A percentile compares a stretch with the other conserved stretches of the same genome.
These are phyloP conservation scores for Pyrenophora teres DNA, from an alignment of 2,329 filamentous ascomycete species.

Conservation along the genomic window DNA sequence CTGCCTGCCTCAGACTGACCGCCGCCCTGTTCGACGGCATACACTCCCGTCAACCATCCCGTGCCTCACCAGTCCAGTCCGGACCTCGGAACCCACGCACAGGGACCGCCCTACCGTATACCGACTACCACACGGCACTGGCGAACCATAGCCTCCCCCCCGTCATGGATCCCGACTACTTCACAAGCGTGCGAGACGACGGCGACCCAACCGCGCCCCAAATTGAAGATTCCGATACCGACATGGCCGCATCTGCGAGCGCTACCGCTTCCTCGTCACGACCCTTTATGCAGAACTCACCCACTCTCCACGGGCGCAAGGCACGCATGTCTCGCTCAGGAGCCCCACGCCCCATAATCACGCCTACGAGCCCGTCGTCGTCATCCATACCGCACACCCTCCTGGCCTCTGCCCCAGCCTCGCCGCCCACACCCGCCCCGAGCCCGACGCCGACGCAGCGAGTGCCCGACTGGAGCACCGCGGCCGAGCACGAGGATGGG, in stretches of 20 bases:
- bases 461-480: conserved; percentile 75
- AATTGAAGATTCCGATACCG: conserved; percentile 41
- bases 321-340: conserved; percentile 50
- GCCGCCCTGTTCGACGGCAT: conserved; percentile 6
- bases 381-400: conserved; percentile 62
- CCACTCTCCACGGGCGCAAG: conserved; percentile 43
- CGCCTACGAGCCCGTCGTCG: conserved; percentile 55
- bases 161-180: conserved; percentile 44
- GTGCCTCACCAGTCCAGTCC: neutral
- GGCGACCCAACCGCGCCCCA: conserved; percentile 25
- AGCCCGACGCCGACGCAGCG: conserved; percentile 67
- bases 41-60: neutral
- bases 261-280: conserved; percentile 41
- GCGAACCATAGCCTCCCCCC: conserved; percentile 12
- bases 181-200: conserved; percentile 27
- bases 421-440: conserved; percentile 69
- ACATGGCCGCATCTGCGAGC: conserved; percentile 42
- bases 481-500: conserved; percentile 79
- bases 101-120: conserved; percentile 13
- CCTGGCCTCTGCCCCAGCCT: conserved; percentile 67
- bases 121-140: conserved; percentile 10
- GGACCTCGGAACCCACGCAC: neutral
- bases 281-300: conserved; percentile 43
- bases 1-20: neutral
- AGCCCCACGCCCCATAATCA: conserved; percentile 54